Conservation (phyloP, 768 basidiomycete species). For the Tylopilus felleus region DNA sequence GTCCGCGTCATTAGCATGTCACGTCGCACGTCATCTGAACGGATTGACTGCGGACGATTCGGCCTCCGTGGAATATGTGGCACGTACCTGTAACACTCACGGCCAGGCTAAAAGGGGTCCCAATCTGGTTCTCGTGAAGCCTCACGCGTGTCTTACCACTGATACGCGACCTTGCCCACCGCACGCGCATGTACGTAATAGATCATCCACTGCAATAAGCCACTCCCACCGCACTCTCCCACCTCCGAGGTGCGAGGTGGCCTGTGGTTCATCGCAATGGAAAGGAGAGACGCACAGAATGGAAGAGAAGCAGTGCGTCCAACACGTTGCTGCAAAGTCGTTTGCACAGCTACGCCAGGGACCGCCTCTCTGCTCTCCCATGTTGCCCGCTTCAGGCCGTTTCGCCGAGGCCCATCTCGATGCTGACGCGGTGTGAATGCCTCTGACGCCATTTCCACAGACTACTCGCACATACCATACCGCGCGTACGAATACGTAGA, state of each 20-base stretch:
- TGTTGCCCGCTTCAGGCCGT: too few species aligned
- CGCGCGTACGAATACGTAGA: background rate
- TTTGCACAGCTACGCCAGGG: constrained; percentile 6
- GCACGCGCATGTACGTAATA: constrained; percentile 5
- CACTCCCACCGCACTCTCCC: background rate
- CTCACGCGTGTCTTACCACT: constrained; percentile 3
- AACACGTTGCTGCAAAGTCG: constrained; percentile 22
- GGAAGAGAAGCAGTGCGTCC: constrained; percentile 14
- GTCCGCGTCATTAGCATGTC: constrained; percentile 3
- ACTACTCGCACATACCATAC: background rate
- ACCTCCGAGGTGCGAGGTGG: constrained; percentile 9
- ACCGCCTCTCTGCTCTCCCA: background rate
- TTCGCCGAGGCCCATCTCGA: constrained; percentile 1
- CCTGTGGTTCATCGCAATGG: constrained; percentile 5
- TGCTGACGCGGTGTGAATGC: constrained; percentile 1
- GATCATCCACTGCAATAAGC: background rate
- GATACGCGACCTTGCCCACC: constrained; percentile 7
- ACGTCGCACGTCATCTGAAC: background rate
- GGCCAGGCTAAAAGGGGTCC: background rate
- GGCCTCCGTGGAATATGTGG: background rate
- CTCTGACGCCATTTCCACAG: background rate
- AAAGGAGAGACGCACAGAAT: constrained; percentile 6
- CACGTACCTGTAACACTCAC: background rate
- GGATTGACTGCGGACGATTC: background rate
- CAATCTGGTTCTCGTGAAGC: constrained; percentile 4